A percentile compares a stretch with the other conserved stretches of the same genome.
These are phyloP conservation scores for Pythium utonaiense DNA, from an alignment of 352 stramenopile genomes.

Conservation along the genomic window DNA sequence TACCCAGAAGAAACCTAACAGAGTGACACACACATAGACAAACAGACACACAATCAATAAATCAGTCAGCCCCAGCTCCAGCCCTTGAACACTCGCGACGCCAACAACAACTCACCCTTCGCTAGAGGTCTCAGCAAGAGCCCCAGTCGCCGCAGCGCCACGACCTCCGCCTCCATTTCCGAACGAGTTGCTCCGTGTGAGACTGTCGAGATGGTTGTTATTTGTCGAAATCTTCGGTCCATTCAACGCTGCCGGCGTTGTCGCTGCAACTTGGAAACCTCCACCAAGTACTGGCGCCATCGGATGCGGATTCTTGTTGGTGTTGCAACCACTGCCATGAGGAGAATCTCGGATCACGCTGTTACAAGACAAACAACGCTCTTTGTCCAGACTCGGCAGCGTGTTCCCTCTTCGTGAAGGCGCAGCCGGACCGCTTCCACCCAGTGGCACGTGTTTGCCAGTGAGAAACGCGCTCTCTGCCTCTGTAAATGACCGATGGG, in stretches of 20 bases:
- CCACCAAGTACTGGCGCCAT: conserved; percentile 68
- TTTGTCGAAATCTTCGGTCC: conserved; percentile 33
- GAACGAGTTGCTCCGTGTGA: conserved; percentile 22
- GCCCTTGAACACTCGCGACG: not conserved
- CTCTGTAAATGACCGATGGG: conserved; percentile 56
- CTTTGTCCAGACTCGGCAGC: conserved; percentile 73
- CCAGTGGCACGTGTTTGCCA: conserved; percentile 48
- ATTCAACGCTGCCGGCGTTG: conserved; percentile 20
- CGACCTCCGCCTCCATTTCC: conserved; percentile 1
- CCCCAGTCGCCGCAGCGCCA: not conserved
- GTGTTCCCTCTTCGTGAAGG: conserved; percentile 44
- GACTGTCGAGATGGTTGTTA: conserved; percentile 38
- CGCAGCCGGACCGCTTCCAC: not conserved
- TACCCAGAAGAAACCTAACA: conserved; percentile 65
- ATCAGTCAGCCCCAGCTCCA: not conserved
- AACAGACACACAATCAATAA: conserved; percentile 10
- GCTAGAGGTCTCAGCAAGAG: conserved; percentile 43
- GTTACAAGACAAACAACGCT: conserved; percentile 79
- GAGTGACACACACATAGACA: no score
- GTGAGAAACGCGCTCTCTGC: conserved; percentile 73
- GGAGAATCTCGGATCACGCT: conserved; percentile 51
- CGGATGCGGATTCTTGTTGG: conserved; percentile 65
- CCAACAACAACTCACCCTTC: conserved; percentile 40
- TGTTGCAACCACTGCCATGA: conserved; percentile 17
- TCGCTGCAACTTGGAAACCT: conserved; percentile 53